These are phyloP conservation scores for Trichosporon sp. DNA, from an alignment of 1,284 basidiomycete genomes.

Conservation along the genomic window DNA sequence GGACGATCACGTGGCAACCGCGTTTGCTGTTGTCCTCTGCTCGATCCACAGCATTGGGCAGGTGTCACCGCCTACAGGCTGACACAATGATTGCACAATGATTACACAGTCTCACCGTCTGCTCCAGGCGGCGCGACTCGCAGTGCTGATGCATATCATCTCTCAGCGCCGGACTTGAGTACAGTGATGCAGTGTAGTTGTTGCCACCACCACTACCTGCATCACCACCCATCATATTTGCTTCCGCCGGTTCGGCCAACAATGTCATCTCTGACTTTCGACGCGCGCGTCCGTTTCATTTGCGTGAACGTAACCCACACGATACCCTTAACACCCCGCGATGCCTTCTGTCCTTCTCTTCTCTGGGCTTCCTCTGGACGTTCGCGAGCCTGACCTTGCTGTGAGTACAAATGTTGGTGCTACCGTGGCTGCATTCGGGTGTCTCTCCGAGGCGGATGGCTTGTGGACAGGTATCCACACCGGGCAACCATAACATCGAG, in stretches of 20 bases:
- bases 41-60: no score
- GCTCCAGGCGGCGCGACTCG: no score
- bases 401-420: background rate
- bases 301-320: background rate
- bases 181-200: background rate
- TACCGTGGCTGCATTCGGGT: background rate
- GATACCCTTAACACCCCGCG: background rate
- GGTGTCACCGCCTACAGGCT: no score
- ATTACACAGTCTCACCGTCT: no score
- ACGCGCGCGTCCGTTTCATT: background rate
- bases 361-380: conserved; percentile 37
- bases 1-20: no score
- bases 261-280: background rate
- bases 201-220: background rate
- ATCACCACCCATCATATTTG: background rate
- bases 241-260: background rate
- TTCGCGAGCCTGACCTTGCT: conserved; percentile 32
- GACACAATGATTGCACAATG: no score
- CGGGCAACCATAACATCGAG: background rate
- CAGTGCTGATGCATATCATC: no score
- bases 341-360: conserved; percentile 32
- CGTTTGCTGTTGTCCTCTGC: no score
- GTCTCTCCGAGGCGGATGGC: background rate
- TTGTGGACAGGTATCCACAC: background rate
- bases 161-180: background rate